These are phyloP conservation scores for Pichia inconspicua DNA, from an alignment of 1,139 yeast species.

Conservation along the genomic window DNA sequence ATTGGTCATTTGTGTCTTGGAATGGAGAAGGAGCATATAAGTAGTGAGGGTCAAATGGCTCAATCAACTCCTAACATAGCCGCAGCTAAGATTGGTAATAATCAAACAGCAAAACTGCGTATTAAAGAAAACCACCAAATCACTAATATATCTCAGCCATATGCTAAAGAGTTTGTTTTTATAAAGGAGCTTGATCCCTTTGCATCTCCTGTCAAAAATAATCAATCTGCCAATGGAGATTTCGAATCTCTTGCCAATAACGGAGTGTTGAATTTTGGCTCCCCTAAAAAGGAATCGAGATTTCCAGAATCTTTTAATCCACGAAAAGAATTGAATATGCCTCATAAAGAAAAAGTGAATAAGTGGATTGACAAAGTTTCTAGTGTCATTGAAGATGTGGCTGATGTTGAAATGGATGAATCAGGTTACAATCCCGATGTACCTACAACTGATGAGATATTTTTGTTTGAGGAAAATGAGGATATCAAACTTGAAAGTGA, in stretches of 20 bases:
- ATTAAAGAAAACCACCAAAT: conserved; percentile 2
- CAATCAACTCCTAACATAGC: neutral
- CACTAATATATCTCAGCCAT: neutral
- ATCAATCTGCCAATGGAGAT: neutral
- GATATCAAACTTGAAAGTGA: conserved; percentile 23
- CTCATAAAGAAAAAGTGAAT: conserved; percentile 51
- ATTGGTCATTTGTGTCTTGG: too few relatives aligned
- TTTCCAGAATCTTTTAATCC: conserved; percentile 49
- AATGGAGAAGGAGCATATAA: neutral
- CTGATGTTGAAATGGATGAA: conserved; percentile 27
- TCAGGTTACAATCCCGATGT: conserved; percentile 43
- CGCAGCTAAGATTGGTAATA: neutral
- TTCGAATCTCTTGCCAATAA: neutral
- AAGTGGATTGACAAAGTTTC: conserved; percentile 57
- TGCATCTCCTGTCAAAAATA: neutral
- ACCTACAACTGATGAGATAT: conserved; percentile 18
- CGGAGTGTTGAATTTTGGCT: neutral
- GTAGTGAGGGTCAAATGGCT: neutral
- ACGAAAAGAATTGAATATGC: conserved; percentile 50
- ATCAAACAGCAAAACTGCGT: neutral
- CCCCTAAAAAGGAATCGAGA: neutral
- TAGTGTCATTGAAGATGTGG: conserved; percentile 25
- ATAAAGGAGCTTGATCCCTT: neutral
- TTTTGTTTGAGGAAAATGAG: conserved; percentile 13
- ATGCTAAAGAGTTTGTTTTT: neutral